phyloP scores from a whole-genome alignment of 805 yeast genomes.

The Cyberlindnera xylosilytica region DNA sequence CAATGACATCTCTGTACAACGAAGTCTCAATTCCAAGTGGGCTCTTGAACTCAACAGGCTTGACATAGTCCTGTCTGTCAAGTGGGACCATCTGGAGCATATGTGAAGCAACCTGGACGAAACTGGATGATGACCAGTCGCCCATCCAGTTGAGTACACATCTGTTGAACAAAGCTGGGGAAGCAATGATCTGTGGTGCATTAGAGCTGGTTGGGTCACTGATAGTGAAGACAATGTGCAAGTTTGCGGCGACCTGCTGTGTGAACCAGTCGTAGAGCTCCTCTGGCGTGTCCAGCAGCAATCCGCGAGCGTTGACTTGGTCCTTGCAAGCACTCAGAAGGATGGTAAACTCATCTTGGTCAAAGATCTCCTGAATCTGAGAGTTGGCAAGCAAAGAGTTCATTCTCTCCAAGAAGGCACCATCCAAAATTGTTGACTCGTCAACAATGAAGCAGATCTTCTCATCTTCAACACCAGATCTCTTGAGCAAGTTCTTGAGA shows the following conservation, averaged over 20 bases:
- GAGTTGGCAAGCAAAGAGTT: conserved; percentile 91
- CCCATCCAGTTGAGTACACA: conserved; percentile 92
- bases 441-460: conserved; percentile 71
- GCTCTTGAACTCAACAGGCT: conserved; percentile 30
- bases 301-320: conserved; percentile 56
- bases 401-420: conserved; percentile 86
- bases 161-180: conserved; percentile 87
- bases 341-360: conserved; percentile 59
- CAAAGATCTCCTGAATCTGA: conserved; percentile 86
- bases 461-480: conserved; percentile 54
- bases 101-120: conserved; percentile 46
- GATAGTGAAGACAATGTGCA: conserved; percentile 82
- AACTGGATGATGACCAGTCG: conserved; percentile 59
- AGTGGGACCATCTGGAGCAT: conserved; percentile 47
- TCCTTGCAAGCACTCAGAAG: conserved; percentile 55
- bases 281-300: conserved; percentile 59
- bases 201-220: conserved; percentile 42
- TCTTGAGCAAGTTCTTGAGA: conserved; percentile 49
- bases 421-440: conserved; percentile 71
- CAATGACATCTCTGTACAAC: conserved; percentile 42
- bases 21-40: conserved; percentile 8
- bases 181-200: conserved; percentile 52
- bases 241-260: conserved; percentile 57
- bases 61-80: conserved; percentile 40
- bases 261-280: conserved; percentile 78